Evolutionary conservation across 495 filamentous ascomycete genomes (phyloP).

Genomic region (Xylaria sp.): DNA sequence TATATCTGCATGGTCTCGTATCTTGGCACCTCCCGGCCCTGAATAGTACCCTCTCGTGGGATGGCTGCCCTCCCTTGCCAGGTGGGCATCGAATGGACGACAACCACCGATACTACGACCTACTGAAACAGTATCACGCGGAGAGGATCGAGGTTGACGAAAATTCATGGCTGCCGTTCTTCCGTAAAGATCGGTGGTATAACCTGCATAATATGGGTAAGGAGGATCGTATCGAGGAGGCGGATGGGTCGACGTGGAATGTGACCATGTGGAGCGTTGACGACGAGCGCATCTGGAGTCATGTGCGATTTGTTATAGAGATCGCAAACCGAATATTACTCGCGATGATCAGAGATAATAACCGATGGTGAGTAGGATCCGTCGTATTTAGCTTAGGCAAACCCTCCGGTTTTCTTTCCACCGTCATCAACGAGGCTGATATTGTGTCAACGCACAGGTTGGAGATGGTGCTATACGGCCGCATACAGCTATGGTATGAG

Average conservation of each 20-base stretch:
- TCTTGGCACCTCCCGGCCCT: not conserved
- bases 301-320: not conserved
- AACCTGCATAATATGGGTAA: not conserved
- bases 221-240: not conserved
- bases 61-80: not conserved
- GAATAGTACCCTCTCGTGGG: not conserved
- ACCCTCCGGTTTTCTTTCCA: not conserved
- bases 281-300: not conserved
- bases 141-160: conserved; percentile 4
- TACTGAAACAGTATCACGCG: not conserved
- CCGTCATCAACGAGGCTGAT: not conserved
- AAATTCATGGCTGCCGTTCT: conserved; percentile 5
- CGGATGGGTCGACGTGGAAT: not conserved
- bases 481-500: not conserved
- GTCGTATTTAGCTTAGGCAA: not conserved
- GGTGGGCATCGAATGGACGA: conserved; percentile 6
- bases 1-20: not conserved
- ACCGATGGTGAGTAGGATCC: not conserved
- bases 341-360: not conserved
- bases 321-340: conserved; percentile 7
- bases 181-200: not conserved
- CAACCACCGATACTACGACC: not conserved
- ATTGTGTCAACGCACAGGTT: not conserved
- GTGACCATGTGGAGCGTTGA: not conserved
- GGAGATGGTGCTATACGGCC: conserved; percentile 10